Percentiles rank a stretch among this genome's conserved stretches.
These are phyloP conservation scores for Phycomyces blakesleeanus DNA, from an alignment of 192 early-diverging fungal species.

Conservation along the genomic window DNA sequence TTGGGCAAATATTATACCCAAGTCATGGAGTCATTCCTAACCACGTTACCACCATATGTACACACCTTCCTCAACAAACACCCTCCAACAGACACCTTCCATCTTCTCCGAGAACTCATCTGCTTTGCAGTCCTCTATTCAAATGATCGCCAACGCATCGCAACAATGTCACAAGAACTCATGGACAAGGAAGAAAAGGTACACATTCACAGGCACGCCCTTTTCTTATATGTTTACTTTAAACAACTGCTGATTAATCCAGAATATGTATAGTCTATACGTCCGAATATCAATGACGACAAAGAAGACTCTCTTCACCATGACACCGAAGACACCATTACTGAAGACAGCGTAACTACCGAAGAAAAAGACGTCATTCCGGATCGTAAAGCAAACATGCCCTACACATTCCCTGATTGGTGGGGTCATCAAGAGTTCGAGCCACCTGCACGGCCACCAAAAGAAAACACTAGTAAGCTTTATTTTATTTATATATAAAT, in stretches of 20 bases:
- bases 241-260: no score
- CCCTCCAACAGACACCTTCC: constrained; percentile 31
- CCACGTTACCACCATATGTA: constrained; percentile 40
- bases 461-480: neutral
- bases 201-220: neutral
- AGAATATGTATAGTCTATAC: no score
- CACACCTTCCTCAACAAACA: constrained; percentile 28
- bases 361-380: neutral
- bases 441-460: neutral
- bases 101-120: constrained; percentile 32
- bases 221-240: no score
- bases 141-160: constrained; percentile 22
- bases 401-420: constrained; percentile 27
- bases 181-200: constrained; percentile 6
- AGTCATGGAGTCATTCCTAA: constrained; percentile 33
- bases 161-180: constrained; percentile 4
- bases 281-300: no score
- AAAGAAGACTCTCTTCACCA: neutral
- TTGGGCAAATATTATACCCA: no score
- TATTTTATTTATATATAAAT: no score
- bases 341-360: neutral
- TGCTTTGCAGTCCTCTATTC: constrained; percentile 39
- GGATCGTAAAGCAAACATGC: neutral
- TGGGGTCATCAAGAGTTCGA: constrained; percentile 28
- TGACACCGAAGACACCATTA: neutral